Evolutionary conservation across 257 asterid species (phyloP).

Genomic region (Salvia miltiorrhiza): DNA sequence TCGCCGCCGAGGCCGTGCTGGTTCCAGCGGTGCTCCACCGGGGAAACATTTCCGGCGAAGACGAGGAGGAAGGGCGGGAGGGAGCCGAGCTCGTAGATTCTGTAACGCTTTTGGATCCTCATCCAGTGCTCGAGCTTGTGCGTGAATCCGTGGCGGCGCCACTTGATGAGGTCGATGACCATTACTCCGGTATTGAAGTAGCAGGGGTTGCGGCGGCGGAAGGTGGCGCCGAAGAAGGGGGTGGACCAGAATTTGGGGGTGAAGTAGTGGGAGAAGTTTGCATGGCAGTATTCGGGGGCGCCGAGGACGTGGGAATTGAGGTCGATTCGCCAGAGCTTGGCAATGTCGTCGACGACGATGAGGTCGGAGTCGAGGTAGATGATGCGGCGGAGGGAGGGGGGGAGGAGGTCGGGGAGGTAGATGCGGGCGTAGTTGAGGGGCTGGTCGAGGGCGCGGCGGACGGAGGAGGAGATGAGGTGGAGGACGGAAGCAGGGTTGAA

Average conservation of each 20-base stretch:
- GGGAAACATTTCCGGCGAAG: slow-evolving; percentile 61
- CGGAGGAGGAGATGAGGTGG: slow-evolving; percentile 76
- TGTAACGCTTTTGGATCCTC: slow-evolving; percentile 51
- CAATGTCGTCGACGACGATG: slow-evolving; percentile 75
- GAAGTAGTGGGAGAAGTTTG: slow-evolving; percentile 72
- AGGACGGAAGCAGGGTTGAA: slow-evolving; percentile 60
- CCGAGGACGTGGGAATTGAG: slow-evolving; percentile 58
- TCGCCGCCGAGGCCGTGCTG: slow-evolving; percentile 92
- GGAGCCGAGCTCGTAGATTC: slow-evolving; percentile 76
- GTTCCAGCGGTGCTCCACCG: slow-evolving; percentile 81
- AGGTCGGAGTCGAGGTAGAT: slow-evolving; percentile 89
- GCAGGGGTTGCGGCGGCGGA: slow-evolving; percentile 47
- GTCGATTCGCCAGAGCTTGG: slow-evolving; percentile 55
- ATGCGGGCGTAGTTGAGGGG: slow-evolving; percentile 90
- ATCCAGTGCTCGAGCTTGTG: slow-evolving; percentile 75
- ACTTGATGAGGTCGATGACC: slow-evolving; percentile 61
- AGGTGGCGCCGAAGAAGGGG: slow-evolving; percentile 35
- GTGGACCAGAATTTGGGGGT: slow-evolving; percentile 66
- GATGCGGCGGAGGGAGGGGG: slow-evolving; percentile 48
- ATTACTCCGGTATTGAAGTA: slow-evolving; percentile 94
- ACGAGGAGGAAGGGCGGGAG: slow-evolving; percentile 70
- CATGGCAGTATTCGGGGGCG: slow-evolving; percentile 83
- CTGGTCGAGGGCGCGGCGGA: slow-evolving; percentile 89
- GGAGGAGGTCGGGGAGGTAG: slow-evolving; percentile 76
- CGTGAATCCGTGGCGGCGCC: slow-evolving; percentile 52